Conservation (phyloP, 2,329 filamentous ascomycete genomes). For the Ophiocordyceps australis region DNA sequence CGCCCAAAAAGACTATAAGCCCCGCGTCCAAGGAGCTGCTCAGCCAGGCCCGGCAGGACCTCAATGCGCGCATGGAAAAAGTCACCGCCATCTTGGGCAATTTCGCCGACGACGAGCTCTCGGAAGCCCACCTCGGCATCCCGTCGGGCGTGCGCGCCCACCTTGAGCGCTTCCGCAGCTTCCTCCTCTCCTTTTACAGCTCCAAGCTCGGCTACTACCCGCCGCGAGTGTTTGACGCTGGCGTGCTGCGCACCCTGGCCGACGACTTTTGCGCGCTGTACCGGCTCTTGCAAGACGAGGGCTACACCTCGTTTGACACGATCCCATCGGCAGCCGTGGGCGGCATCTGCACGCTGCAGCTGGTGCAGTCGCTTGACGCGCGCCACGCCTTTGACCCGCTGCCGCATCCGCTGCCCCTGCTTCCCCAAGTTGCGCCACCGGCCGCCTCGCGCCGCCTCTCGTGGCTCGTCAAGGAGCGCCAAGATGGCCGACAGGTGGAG, state of each 20-base stretch:
- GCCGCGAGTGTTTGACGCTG: constrained; percentile 25
- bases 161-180: constrained; percentile 53
- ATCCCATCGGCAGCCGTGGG: constrained; percentile 38
- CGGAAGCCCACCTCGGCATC: constrained; percentile 46
- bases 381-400: constrained; percentile 40
- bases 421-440: constrained; percentile 29
- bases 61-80: constrained; percentile 43
- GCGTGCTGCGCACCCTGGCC: constrained; percentile 41
- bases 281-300: constrained; percentile 48
- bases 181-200: constrained; percentile 48
- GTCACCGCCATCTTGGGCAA: constrained; percentile 39
- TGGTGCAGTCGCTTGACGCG: constrained; percentile 46
- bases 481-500: constrained; percentile 27
- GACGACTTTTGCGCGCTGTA: constrained; percentile 56
- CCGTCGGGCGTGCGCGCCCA: constrained; percentile 42
- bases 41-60: constrained; percentile 40
- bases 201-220: constrained; percentile 56
- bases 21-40: constrained; percentile 45
- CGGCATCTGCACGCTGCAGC: constrained; percentile 53
- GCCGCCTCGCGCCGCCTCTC: constrained; percentile 15
- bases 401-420: constrained; percentile 45
- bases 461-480: constrained; percentile 20
- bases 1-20: constrained; percentile 21
- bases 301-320: constrained; percentile 27
- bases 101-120: constrained; percentile 57